These are phyloP conservation scores for Quercus tomentella DNA, from an alignment of 331 rosid species.

Conservation along the genomic window DNA sequence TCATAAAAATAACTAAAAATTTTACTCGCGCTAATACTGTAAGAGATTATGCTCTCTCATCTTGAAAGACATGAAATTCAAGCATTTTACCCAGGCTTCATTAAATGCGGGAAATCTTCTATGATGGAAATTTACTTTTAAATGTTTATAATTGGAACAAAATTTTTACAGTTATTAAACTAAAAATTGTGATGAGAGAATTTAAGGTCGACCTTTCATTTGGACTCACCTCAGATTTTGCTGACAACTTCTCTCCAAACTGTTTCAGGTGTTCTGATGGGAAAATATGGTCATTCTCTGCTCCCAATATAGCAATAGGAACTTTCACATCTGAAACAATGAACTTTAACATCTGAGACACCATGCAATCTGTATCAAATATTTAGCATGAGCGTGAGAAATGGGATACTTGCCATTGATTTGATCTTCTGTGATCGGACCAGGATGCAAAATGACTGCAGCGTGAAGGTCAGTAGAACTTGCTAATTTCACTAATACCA, in stretches of 20 bases:
- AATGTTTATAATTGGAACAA: too few species aligned
- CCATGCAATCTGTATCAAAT: neutral
- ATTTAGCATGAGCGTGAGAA: neutral
- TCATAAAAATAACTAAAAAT: too few species aligned
- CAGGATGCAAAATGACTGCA: slow-evolving; percentile 51
- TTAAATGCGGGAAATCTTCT: too few species aligned
- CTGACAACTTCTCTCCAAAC: slow-evolving; percentile 30
- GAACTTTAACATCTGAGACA: neutral
- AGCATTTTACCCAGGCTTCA: too few species aligned
- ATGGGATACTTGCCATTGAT: slow-evolving; percentile 19
- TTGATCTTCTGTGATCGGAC: slow-evolving; percentile 25
- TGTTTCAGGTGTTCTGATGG: slow-evolving; percentile 37
- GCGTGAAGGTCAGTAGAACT: slow-evolving; percentile 31
- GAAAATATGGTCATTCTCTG: slow-evolving; percentile 29
- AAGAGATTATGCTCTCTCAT: too few species aligned
- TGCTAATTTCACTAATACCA: slow-evolving; percentile 37
- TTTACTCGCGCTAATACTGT: too few species aligned
- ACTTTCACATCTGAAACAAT: slow-evolving; percentile 38
- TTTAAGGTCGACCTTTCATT: neutral
- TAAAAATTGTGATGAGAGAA: neutral
- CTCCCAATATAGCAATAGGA: slow-evolving; percentile 50
- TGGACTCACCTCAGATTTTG: slow-evolving; percentile 34
- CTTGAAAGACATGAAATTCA: too few species aligned
- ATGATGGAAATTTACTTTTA: too few species aligned
- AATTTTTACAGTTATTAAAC: too few species aligned